Evolutionary conservation across 768 basidiomycete species (phyloP), one percentile per base, ranked within the genome.

Genomic region (Chiua virens): DNA sequence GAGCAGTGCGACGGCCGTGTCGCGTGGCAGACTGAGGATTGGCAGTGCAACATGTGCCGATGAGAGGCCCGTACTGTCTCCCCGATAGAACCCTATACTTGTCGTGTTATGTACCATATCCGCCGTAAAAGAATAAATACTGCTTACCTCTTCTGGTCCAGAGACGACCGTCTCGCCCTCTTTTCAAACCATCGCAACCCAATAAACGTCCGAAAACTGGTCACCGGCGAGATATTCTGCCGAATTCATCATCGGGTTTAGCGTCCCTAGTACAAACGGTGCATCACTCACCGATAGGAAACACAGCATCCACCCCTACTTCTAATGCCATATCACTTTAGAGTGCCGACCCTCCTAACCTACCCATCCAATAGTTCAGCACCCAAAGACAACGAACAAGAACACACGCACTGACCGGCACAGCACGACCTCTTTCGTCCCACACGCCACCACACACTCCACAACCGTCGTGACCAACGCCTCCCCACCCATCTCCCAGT

Each of bases 171-270:
- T n/a, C n/a, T n/a, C n/a, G n/a, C n/a, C n/a, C n/a, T n/a, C n/a
- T n/a, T n/a, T n/a, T n/a, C n/a, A n/a, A n/a, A n/a, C n/a, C n/a
- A n/a, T n/a, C n/a, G n/a, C 73, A 35, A 89, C 68, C 11, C 78
- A 76, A 58, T 81, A 84, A 21, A 76, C 60, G 30, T 82, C 75
- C 36, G 76, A 78, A 54, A 89, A 79, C 52, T 79, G 79, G 58
- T 92, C 90, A 0, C 85, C 86, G 11, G 80, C 61, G 23, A 80
- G 65, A 68, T 80, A 87, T 54, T 86, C 87, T 87, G 54, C 8
- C 18, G 25, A 59, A 52, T 28, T 35, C 8, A n/a, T n/a, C n/a
- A n/a, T n/a, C n/a, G n/a, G n/a, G n/a, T n/a, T n/a, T 23, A 13
- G 27, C 27, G 9, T 27, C 27, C 27, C 27, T n/a, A n/a, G n/a